phyloP scores from a whole-genome alignment of 179 eudicot genomes.

The Actinidia chinensis region DNA sequence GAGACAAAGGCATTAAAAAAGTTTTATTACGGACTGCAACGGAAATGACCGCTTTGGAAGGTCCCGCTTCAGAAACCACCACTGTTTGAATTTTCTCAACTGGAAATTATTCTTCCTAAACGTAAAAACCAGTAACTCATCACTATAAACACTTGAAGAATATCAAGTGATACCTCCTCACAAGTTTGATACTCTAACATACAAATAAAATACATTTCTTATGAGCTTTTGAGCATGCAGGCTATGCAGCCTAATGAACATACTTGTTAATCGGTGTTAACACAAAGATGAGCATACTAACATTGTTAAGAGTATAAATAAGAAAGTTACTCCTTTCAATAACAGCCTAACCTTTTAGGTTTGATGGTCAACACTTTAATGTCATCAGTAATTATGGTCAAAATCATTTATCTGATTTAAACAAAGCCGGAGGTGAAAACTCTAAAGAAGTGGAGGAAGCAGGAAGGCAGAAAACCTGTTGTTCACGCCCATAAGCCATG shows the following conservation, averaged over 20 bases:
- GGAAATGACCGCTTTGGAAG: constrained; percentile 22
- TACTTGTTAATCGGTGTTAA: no score
- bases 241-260: neutral
- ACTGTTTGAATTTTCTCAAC: constrained; percentile 27
- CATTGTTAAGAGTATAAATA: no score
- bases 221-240: constrained; percentile 2
- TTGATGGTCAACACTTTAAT: neutral
- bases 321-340: no score
- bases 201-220: neutral
- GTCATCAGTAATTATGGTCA: neutral
- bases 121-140: constrained; percentile 16
- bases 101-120: constrained; percentile 21
- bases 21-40: constrained; percentile 24
- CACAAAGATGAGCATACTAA: no score
- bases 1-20: constrained; percentile 80
- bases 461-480: neutral
- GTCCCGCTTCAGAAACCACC: constrained; percentile 32
- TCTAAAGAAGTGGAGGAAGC: neutral
- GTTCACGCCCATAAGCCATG: constrained; percentile 3
- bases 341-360: no score
- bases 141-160: neutral
- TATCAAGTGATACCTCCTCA: neutral
- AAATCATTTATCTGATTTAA: neutral
- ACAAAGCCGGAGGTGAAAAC: neutral
- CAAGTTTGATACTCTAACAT: neutral